Conservation (phyloP, 176 grass and related monocot genomes). For the Dactylis glomerata region DNA sequence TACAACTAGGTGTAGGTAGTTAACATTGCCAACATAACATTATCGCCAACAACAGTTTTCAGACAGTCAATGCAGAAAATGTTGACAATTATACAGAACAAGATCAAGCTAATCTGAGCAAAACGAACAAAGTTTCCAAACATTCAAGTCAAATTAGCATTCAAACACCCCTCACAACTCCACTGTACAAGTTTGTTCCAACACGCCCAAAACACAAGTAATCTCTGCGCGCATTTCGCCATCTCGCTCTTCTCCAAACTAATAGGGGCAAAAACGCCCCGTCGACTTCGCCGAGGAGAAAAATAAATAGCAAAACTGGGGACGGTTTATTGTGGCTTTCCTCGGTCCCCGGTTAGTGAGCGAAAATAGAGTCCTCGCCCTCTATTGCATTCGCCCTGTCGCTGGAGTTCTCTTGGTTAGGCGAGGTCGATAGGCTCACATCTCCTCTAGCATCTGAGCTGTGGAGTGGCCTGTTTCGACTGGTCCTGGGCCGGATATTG, state of each 20-base stretch:
- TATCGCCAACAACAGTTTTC: background rate
- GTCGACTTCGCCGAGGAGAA: background rate
- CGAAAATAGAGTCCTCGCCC: slow-evolving; percentile 8
- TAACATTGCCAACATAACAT: background rate
- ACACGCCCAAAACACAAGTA: background rate
- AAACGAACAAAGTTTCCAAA: background rate
- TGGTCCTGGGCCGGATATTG: slow-evolving; percentile 46
- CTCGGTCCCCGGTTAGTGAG: slow-evolving; percentile 24
- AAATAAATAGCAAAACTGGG: slow-evolving; percentile 42
- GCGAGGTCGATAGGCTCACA: slow-evolving; percentile 21
- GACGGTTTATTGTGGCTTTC: slow-evolving; percentile 28
- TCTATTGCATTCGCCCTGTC: background rate
- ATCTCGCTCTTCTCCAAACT: background rate
- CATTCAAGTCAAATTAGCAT: background rate
- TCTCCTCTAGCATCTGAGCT: slow-evolving; percentile 36
- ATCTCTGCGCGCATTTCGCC: background rate
- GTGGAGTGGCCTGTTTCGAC: slow-evolving; percentile 39
- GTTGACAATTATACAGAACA: background rate
- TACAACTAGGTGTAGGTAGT: background rate
- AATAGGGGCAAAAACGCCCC: background rate
- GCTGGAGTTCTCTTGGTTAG: slow-evolving; percentile 28
- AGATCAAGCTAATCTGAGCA: background rate
- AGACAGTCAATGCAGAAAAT: background rate
- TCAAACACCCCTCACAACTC: slow-evolving; percentile 10
- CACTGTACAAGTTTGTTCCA: slow-evolving; percentile 30